Percentiles rank a stretch among this genome's conserved stretches.
phyloP scores from a whole-genome alignment of 148 eudicot genomes.

The Camellia granthamiana region DNA sequence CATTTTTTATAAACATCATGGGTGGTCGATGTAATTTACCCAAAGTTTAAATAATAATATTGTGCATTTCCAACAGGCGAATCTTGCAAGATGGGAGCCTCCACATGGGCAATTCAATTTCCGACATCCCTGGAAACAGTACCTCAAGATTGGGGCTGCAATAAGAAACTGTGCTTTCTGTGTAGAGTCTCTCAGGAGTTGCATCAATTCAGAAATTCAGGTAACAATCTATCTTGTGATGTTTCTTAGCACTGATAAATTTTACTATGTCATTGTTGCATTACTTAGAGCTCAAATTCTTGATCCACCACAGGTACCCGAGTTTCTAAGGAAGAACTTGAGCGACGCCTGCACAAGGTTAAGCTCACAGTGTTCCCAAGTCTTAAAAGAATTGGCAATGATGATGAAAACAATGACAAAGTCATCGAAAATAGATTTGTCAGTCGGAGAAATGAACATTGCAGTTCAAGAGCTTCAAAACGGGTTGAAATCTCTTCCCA shows the following conservation, averaged over 20 bases:
- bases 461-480: constrained; percentile 66
- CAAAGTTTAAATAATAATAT: no score
- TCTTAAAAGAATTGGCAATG: constrained; percentile 55
- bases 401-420: constrained; percentile 50
- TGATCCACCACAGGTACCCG: constrained; percentile 48
- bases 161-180: constrained; percentile 67
- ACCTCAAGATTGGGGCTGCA: constrained; percentile 62
- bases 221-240: constrained; percentile 25
- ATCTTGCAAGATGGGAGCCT: constrained; percentile 90
- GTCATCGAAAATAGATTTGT: constrained; percentile 45
- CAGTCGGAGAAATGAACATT: constrained; percentile 48
- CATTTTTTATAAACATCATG: no score
- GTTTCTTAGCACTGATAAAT: background rate
- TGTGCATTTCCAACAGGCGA: constrained; percentile 45
- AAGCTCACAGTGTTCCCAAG: constrained; percentile 52
- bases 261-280: background rate
- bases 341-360: constrained; percentile 43
- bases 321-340: constrained; percentile 49
- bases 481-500: constrained; percentile 47
- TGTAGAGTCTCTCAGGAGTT: constrained; percentile 58
- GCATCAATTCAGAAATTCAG: constrained; percentile 51
- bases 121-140: constrained; percentile 81
- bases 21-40: no score
- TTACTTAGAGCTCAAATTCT: background rate
- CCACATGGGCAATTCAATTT: constrained; percentile 70